Evolutionary conservation across 192 early-diverging fungal genomes (phyloP).

Genomic region (Tieghemiomyces parasiticus): DNA sequence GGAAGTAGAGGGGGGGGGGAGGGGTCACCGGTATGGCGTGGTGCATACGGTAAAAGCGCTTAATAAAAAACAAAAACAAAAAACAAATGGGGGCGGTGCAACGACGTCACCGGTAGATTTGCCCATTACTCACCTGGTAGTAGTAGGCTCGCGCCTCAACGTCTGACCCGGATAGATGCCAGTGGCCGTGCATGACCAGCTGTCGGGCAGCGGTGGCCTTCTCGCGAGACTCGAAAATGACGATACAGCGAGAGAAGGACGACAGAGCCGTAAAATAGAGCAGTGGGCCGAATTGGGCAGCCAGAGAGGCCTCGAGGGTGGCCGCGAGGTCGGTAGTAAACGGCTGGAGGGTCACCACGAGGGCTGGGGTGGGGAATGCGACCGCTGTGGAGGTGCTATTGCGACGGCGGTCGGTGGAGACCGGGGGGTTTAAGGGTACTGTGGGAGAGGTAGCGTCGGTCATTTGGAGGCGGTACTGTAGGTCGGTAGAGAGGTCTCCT

Average conservation of each 20-base stretch:
- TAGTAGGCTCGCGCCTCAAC: constrained; percentile 12
- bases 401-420: too few relatives aligned
- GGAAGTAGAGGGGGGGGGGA: constrained; percentile 17
- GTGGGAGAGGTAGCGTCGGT: too few relatives aligned
- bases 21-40: constrained; percentile 14
- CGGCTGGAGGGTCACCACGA: background rate
- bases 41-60: too few relatives aligned
- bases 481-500: too few relatives aligned
- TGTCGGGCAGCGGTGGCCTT: constrained; percentile 19
- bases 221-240: constrained; percentile 17
- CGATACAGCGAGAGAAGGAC: constrained; percentile 30
- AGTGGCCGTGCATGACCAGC: constrained; percentile 1
- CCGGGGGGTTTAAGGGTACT: too few relatives aligned
- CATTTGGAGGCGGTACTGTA: too few relatives aligned
- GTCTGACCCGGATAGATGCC: constrained; percentile 9
- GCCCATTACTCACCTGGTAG: constrained; percentile 17
- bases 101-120: too few relatives aligned
- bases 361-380: constrained; percentile 5
- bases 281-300: constrained; percentile 15
- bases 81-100: too few relatives aligned
- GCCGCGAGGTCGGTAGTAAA: background rate
- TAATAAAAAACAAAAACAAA: too few relatives aligned
- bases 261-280: constrained; percentile 25
- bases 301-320: background rate
- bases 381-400: background rate